Percentiles rank a stretch among this genome's conserved stretches.
These are phyloP conservation scores for Aspergillus pseudotamarii DNA, from an alignment of 2,329 filamentous ascomycete species.

Conservation along the genomic window DNA sequence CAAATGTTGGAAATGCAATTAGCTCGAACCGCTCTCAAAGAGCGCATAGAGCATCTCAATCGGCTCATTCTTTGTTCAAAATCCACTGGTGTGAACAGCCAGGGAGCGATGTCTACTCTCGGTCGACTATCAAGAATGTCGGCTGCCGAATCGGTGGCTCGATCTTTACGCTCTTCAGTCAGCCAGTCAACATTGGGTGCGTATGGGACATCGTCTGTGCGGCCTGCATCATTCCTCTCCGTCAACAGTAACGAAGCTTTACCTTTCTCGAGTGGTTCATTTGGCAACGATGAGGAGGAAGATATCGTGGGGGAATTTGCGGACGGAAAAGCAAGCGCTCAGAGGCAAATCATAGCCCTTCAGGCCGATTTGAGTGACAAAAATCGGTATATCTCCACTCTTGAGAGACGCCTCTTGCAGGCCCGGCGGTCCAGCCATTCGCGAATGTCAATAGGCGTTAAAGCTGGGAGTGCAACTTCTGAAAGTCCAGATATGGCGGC, in stretches of 20 bases:
- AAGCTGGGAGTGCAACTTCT: slow-evolving; percentile 68
- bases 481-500: slow-evolving; percentile 77
- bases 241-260: slow-evolving; percentile 46
- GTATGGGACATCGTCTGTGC: slow-evolving; percentile 57
- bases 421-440: slow-evolving; percentile 88
- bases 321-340: slow-evolving; percentile 79
- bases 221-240: slow-evolving; percentile 70
- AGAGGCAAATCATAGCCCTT: slow-evolving; percentile 85
- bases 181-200: slow-evolving; percentile 61
- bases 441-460: slow-evolving; percentile 74
- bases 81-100: slow-evolving; percentile 87
- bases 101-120: slow-evolving; percentile 70
- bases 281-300: slow-evolving; percentile 58
- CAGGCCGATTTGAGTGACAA: slow-evolving; percentile 96
- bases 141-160: slow-evolving; percentile 41
- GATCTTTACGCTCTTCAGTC: slow-evolving; percentile 69
- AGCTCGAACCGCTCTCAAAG: slow-evolving; percentile 90
- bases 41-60: slow-evolving; percentile 96
- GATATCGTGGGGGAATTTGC: slow-evolving; percentile 79
- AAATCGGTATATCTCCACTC: slow-evolving; percentile 90
- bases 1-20: slow-evolving; percentile 99
- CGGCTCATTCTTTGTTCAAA: slow-evolving; percentile 93
- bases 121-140: slow-evolving; percentile 67
- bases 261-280: slow-evolving; percentile 34
- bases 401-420: slow-evolving; percentile 90